These are phyloP conservation scores for Hippophae rhamnoides DNA, from an alignment of 306 rosid genomes.

Conservation along the genomic window DNA sequence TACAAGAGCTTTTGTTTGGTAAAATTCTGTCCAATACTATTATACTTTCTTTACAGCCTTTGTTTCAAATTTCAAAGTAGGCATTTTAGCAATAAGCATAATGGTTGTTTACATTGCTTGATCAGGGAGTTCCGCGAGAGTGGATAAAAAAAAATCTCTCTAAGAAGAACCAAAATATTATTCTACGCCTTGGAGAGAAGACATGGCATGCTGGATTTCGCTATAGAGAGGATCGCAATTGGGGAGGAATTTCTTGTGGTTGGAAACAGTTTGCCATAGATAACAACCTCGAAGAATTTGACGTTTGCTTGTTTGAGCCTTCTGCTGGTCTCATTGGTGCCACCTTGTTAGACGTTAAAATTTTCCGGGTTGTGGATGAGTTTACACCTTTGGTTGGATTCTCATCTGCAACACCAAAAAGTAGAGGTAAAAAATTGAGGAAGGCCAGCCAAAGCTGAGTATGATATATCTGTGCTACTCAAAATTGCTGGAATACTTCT, in stretches of 20 bases:
- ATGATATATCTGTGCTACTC: too few species aligned
- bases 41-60: background rate
- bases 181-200: constrained; percentile 26
- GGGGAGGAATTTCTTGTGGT: constrained; percentile 53
- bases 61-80: background rate
- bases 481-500: too few species aligned
- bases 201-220: constrained; percentile 39
- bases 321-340: constrained; percentile 5
- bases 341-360: constrained; percentile 35
- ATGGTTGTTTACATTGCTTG: background rate
- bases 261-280: constrained; percentile 54
- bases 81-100: background rate
- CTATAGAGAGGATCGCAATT: constrained; percentile 18
- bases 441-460: background rate
- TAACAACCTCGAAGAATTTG: constrained; percentile 57
- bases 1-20: constrained; percentile 66
- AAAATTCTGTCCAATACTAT: constrained; percentile 6
- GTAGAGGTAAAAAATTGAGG: constrained; percentile 14
- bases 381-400: constrained; percentile 18
- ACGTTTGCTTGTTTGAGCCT: constrained; percentile 52
- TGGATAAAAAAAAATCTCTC: constrained; percentile 29
- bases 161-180: constrained; percentile 35
- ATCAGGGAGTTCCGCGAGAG: constrained; percentile 34
- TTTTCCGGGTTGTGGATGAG: constrained; percentile 53
- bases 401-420: constrained; percentile 9